Evolutionary conservation across 2,329 filamentous ascomycete species (phyloP), one percentile per base, ranked within the genome.

Genomic region (Exophiala mesophila): DNA sequence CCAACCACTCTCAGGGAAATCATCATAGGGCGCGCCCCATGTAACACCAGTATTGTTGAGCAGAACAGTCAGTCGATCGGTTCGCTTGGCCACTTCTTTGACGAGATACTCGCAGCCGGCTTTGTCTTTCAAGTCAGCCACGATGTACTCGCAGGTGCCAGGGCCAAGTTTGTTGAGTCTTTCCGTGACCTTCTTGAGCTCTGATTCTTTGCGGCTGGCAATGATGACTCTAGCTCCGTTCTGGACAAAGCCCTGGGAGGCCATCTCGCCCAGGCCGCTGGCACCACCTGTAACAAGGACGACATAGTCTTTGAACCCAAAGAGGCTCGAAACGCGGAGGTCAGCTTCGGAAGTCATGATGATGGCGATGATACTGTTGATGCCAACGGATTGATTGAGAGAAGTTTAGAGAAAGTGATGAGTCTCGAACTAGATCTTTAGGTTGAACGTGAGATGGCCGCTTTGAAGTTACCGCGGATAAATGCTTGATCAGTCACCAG

Each of bases 1-100:
- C 72, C 74, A 79, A 29, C 71, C 76, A 34, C 68, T 64, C 48
- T 76, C 74, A 1, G 74, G 74, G 53, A 76, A 78, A 57, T 77
- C 67, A 46, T 76, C 72, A 56, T 77, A 78, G 19, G 74, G 70
- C 18, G 70, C 75, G 7, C 74, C 75, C 68, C 72, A 76, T 39
- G 71, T 72, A 6, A 68, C 73, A 12, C 72, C 72, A 6, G 71
- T 71, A 52, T 74, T 75, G 55, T 76, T 75, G 39, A 76, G 63
- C 15, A 74, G 59, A 17, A 74, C 68, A 52, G 58, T 73, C 60
- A 74, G 41, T 9, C 60, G 53, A 26, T 64, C 62, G 2, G 58
- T 59, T 7, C 64, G 62, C 56, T 70, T 70, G 46, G 65, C 64
- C 21, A 74, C 57, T 48, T 73, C 71, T n/a, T 64, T 64, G 7